Conservation (phyloP, 2,329 filamentous ascomycete species). For the Fusarium oligoseptatum region DNA sequence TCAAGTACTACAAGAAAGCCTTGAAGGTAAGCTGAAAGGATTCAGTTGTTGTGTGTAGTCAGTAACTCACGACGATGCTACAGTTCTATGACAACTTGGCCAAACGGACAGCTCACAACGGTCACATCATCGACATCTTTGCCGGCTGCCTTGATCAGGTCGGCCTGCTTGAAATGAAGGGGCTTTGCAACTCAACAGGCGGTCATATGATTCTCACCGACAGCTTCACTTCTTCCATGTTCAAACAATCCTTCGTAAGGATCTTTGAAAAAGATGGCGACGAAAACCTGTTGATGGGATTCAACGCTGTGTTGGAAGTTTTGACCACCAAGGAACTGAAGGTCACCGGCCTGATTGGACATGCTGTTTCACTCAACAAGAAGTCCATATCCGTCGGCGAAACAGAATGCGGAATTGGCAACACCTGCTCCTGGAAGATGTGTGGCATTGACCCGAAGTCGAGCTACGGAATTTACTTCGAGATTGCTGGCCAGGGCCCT, state of each 20-base stretch:
- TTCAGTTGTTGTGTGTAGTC: not conserved
- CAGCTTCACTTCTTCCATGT: slow-evolving; percentile 99
- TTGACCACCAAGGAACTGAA: slow-evolving; percentile 98
- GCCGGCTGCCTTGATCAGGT: slow-evolving; percentile 98
- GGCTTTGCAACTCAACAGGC: slow-evolving; percentile 93
- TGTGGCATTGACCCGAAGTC: slow-evolving; percentile 95
- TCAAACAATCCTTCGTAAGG: slow-evolving; percentile 97
- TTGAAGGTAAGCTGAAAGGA: slow-evolving; percentile 76
- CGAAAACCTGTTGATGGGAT: slow-evolving; percentile 96
- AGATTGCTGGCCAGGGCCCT: slow-evolving; percentile 94
- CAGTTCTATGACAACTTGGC: slow-evolving; percentile 95
- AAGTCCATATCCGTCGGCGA: slow-evolving; percentile 97
- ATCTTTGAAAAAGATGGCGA: slow-evolving; percentile 97
- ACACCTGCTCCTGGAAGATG: slow-evolving; percentile 99
- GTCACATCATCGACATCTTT: slow-evolving; percentile 97
- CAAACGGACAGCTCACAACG: slow-evolving; percentile 95
- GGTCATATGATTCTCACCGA: slow-evolving; percentile 99
- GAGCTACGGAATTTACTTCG: slow-evolving; percentile 97
- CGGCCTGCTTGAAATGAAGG: slow-evolving; percentile 97
- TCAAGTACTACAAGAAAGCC: slow-evolving; percentile 99
- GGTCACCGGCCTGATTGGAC: slow-evolving; percentile 96
- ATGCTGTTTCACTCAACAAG: slow-evolving; percentile 97
- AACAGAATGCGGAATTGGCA: slow-evolving; percentile 97
- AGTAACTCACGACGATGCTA: slow-evolving; percentile 42
- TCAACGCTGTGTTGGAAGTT: slow-evolving; percentile 96